Evolutionary conservation across 257 asterid species (phyloP).

Genomic region (Lycium barbarum): DNA sequence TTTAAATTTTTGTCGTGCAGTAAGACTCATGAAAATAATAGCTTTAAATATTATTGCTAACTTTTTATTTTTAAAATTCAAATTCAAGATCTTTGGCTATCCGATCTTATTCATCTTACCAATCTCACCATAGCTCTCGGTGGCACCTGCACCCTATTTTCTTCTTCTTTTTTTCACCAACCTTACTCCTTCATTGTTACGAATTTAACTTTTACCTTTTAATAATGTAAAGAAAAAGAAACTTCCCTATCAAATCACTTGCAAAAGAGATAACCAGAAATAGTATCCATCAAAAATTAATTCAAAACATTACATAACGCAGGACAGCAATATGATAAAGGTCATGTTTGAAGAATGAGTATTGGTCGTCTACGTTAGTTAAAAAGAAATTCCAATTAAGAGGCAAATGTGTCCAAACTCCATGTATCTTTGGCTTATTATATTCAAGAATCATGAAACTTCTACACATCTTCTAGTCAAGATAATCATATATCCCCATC

Average conservation of each 20-base stretch:
- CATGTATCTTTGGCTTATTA: neutral
- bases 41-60: too few relatives aligned
- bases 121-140: too few relatives aligned
- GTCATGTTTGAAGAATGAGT: neutral
- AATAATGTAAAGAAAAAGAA: neutral
- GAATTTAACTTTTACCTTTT: neutral
- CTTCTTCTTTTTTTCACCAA: too few relatives aligned
- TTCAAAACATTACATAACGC: neutral
- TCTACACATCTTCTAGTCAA: constrained; percentile 22
- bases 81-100: too few relatives aligned
- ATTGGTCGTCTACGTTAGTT: constrained; percentile 6
- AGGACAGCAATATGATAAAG: neutral
- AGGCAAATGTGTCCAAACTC: constrained; percentile 21
- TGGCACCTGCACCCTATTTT: too few relatives aligned
- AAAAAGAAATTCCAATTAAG: neutral
- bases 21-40: too few relatives aligned
- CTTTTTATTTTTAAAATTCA: too few relatives aligned
- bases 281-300: too few relatives aligned
- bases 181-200: too few relatives aligned
- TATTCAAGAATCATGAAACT: constrained; percentile 25
- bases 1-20: too few relatives aligned
- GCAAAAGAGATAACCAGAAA: neutral
- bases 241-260: too few relatives aligned
- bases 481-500: neutral
- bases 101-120: too few relatives aligned